Conservation (phyloP, 495 filamentous ascomycete species). For the Aspergillus nidulans region DNA sequence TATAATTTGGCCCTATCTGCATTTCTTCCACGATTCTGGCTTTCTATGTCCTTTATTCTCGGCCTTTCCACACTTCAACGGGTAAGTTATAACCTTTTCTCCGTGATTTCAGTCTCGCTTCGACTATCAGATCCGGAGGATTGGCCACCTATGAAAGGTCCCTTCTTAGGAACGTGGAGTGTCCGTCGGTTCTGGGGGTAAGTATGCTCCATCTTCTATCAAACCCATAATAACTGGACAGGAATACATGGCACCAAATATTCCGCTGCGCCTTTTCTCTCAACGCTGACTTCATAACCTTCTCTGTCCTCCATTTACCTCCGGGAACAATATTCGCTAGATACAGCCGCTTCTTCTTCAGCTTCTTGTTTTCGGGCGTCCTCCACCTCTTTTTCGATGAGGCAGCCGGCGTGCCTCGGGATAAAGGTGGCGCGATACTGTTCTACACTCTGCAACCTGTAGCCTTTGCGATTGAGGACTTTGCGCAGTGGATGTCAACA, state of each 20-base stretch:
- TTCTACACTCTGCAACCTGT: background rate
- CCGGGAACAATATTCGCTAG: background rate
- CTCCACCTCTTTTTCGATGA: background rate
- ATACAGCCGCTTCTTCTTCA: background rate
- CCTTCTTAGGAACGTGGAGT: background rate
- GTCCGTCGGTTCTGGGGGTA: constrained; percentile 1
- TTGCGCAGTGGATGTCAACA: background rate
- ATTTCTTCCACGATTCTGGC: background rate
- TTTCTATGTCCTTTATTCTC: background rate
- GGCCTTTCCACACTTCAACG: background rate
- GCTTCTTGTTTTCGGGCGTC: background rate
- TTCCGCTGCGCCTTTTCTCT: background rate
- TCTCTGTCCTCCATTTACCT: background rate
- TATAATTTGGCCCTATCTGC: background rate
- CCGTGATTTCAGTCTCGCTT: background rate
- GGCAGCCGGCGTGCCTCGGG: background rate
- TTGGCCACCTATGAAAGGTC: background rate
- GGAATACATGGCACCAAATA: background rate
- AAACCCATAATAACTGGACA: background rate
- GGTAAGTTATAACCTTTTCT: background rate
- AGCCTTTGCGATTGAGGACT: background rate
- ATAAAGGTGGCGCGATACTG: background rate
- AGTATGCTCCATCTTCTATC: background rate
- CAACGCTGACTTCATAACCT: background rate
- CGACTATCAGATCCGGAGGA: background rate